Base-by-base conservation (phyloP, 768 basidiomycete genomes). In the Mycena maculata region DNA sequence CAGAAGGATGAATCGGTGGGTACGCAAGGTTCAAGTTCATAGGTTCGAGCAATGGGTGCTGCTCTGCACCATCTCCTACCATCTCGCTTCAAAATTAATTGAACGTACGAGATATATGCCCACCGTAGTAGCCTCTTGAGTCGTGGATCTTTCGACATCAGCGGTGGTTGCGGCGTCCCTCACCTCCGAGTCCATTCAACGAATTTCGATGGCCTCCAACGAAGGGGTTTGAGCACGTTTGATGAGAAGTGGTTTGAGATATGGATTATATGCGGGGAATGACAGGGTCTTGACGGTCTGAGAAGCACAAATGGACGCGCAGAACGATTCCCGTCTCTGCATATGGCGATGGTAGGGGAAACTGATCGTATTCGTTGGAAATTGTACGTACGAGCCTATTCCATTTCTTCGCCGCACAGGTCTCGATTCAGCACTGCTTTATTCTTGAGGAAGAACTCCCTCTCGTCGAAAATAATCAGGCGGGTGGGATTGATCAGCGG, bases 381-480 rank as follows among this genome's bases (percentile, higher is more conserved):
- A 18, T 2, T 2, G n/a, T 12, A n/a, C 60, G 12, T 31, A 61
- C 60, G 30, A 61, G 60, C n/a, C n/a, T n/a, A 22, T 61, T 52
- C 2, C 4, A 42, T 49, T 49, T 52, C 22, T 44, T 42, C 15
- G 0, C 16, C 11, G 10, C 20, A 8, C 38, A 52, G 11, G 15
- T 42, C 20, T 31, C 30, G 39, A 11, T 23, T 13, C 15, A 22
- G 0, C 18, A 53, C 49, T 9, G 27, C 39, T 28, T 61, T 50
- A 28, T 61, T 61, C 6, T 44, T 60, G 9, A 30, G 33, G 7
- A 28, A 50, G 22, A 31, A 23, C 1, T 38, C 27, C 10, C 9
- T 13, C 2, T 42, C 22, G 39, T 61, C 60, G n/a, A 52, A 23
- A 30, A 61, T 52, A 2, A 39, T 61, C n/a, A 61, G 60, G 12